phyloP scores from a whole-genome alignment of 2,329 filamentous ascomycete species.

The Ceratocystis cacaofunesta region DNA sequence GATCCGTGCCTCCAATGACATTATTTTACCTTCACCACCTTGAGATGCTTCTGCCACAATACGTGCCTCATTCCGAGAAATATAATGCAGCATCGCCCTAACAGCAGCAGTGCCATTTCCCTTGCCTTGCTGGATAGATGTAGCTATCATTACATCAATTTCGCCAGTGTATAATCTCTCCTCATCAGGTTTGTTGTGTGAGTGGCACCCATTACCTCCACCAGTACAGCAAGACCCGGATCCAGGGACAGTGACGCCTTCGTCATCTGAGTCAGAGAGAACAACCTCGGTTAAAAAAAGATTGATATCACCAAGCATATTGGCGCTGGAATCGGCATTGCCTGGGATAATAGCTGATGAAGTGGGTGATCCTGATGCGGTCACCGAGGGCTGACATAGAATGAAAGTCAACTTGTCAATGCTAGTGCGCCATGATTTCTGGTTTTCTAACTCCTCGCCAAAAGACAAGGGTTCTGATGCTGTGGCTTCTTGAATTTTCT shows the following conservation, averaged over 20 bases:
- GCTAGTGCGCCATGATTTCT: constrained; percentile 69
- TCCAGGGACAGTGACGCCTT: constrained; percentile 18
- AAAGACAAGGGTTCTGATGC: constrained; percentile 74
- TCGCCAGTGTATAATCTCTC: constrained; percentile 43
- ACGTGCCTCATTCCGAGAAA: constrained; percentile 35
- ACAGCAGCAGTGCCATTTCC: constrained; percentile 55
- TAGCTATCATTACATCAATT: constrained; percentile 76
- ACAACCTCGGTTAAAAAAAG: constrained; percentile 51
- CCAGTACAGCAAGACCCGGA: constrained; percentile 19
- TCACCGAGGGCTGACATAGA: constrained; percentile 38
- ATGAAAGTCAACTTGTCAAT: constrained; percentile 89
- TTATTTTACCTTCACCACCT: constrained; percentile 24
- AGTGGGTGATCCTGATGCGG: neutral
- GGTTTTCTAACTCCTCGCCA: constrained; percentile 77
- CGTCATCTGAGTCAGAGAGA: constrained; percentile 31
- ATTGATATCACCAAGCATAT: constrained; percentile 63
- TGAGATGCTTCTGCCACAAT: constrained; percentile 38
- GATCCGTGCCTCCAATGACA: constrained; percentile 42
- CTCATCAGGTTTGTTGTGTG: constrained; percentile 5
- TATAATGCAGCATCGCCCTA: constrained; percentile 53
- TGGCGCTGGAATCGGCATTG: constrained; percentile 36
- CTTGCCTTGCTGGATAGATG: constrained; percentile 36
- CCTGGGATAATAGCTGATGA: constrained; percentile 18
- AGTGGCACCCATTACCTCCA: constrained; percentile 18
- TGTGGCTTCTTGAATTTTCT: constrained; percentile 66